Evolutionary conservation across 176 grass and related monocot species (phyloP).

Genomic region (Guadua angustifolia): DNA sequence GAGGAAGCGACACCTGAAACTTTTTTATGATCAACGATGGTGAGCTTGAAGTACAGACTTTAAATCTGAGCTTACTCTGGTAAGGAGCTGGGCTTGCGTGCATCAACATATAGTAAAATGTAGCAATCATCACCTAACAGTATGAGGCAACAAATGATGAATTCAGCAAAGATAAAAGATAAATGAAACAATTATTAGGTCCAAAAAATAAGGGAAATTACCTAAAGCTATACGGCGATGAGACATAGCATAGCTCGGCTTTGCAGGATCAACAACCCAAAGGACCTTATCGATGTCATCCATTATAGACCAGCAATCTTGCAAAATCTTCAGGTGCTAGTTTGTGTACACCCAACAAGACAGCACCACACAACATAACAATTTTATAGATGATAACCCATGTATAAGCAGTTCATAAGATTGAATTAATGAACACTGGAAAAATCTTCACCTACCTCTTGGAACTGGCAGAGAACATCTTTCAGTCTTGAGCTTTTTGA

Average conservation of each 20-base stretch:
- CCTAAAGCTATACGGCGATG: conserved; percentile 62
- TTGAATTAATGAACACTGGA: neutral
- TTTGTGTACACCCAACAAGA: conserved; percentile 39
- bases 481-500: conserved; percentile 65
- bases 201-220: conserved; percentile 24
- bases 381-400: no score
- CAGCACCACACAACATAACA: no score
- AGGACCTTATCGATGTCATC: conserved; percentile 78
- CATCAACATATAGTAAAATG: conserved; percentile 46
- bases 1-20: conserved; percentile 50
- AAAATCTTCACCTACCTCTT: conserved; percentile 45
- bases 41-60: conserved; percentile 1
- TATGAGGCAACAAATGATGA: neutral
- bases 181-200: neutral
- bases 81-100: conserved; percentile 40
- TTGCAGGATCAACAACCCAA: conserved; percentile 64
- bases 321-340: conserved; percentile 70
- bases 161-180: conserved; percentile 11
- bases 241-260: conserved; percentile 51
- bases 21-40: neutral
- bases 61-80: conserved; percentile 54
- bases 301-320: conserved; percentile 71
- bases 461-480: conserved; percentile 63
- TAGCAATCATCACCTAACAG: conserved; percentile 46
- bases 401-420: conserved; percentile 8